Evolutionary conservation across 129 eudicot genomes (phyloP).

Genomic region (Gnaphalium uliginosum): DNA sequence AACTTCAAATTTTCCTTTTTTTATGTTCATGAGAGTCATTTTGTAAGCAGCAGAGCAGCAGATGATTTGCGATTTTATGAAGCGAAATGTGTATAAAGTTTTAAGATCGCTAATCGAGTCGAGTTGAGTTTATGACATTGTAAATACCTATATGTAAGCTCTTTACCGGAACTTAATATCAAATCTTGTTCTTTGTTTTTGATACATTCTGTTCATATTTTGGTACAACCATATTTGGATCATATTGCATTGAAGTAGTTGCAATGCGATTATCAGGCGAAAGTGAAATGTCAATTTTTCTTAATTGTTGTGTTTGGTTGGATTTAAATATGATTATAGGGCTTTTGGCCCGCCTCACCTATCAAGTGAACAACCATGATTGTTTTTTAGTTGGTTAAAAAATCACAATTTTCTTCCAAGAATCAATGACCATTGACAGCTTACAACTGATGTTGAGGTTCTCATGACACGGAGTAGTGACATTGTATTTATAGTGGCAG

Average conservation of each 20-base stretch:
- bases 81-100: slow-evolving; percentile 50
- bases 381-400: neutral
- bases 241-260: too few species aligned
- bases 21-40: slow-evolving; percentile 31
- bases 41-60: slow-evolving; percentile 27
- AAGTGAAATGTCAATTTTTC: neutral
- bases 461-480: too few species aligned
- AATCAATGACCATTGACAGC: too few species aligned
- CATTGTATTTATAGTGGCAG: too few species aligned
- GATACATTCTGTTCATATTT: neutral
- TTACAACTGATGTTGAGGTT: neutral
- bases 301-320: neutral
- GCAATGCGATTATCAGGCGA: neutral
- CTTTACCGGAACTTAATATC: neutral
- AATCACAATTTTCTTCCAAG: neutral
- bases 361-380: neutral
- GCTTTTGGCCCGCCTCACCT: neutral
- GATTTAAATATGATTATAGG: neutral
- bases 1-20: slow-evolving; percentile 28
- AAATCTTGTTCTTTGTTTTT: neutral
- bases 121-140: slow-evolving; percentile 40
- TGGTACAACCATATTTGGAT: neutral
- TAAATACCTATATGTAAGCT: slow-evolving; percentile 33
- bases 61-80: slow-evolving; percentile 38
- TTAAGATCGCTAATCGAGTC: slow-evolving; percentile 31